Evolutionary conservation across 1,139 yeast species (phyloP), one percentile per base, ranked within the genome.

Genomic region (Debaryomyces robertsiae): DNA sequence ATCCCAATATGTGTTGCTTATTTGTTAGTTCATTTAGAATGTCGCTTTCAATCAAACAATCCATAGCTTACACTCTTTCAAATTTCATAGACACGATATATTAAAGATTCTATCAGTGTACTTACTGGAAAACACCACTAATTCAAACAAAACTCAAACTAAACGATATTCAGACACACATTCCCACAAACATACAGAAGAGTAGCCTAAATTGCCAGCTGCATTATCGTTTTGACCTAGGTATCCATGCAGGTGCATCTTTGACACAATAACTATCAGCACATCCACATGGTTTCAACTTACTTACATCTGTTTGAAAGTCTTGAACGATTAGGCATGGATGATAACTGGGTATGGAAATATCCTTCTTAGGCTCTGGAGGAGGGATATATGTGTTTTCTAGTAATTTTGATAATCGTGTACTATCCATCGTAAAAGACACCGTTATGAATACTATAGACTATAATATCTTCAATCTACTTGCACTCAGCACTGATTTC

Each of bases 241-340:
- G 77, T 30, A 72, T 72, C 76, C 75, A 70, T 9, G 50, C 58
- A 2, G 73, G 65, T 1, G 73, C 75, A 44, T 69, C 64, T 46
- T 61, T 69, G 17, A 71, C 69, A 46, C 76, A 72, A 49, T 69
- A 67, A n/a, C 49, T 46, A 49, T 68, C 75, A 4, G 75, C 67
- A 53, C 77, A 72, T 3, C 77, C 77, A 52, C 77, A 72, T 3
- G 63, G 60, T 45, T 70, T 69, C 32, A 61, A 41, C 44, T 67
- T 69, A 19, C 55, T 60, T 6, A 62, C 60, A 46, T 71, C 76
- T 2, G 73, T 67, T 48, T 69, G 74, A 11, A 60, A 58, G 48
- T 72, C 77, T 48, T 70, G 75, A 30, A 71, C 75, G 17, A 72
- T 69, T 40, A 72, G 55, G 46, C 75, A 69, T 6, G 77, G 77